These are phyloP conservation scores for Cryphonectria nitschkei DNA, from an alignment of 2,329 filamentous ascomycete genomes.

Conservation along the genomic window DNA sequence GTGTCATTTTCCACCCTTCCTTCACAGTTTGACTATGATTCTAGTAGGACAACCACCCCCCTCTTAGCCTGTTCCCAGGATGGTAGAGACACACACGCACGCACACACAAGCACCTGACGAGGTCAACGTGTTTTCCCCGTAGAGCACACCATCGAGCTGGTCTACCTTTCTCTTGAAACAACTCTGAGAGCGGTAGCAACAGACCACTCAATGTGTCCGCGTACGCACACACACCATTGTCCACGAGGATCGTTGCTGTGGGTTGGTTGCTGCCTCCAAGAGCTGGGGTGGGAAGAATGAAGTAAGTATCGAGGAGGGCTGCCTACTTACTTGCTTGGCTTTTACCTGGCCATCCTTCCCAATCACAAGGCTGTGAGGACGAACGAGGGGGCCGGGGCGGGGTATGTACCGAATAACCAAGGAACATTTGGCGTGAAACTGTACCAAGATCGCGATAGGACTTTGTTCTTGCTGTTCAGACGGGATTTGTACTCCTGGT, in stretches of 20 bases:
- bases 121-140: background rate
- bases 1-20: slow-evolving; percentile 13
- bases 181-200: background rate
- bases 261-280: background rate
- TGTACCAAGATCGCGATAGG: slow-evolving; percentile 23
- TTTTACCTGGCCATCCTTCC: background rate
- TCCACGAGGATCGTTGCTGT: background rate
- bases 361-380: slow-evolving; percentile 14
- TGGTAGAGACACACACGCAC: background rate
- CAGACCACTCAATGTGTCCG: background rate
- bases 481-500: slow-evolving; percentile 12
- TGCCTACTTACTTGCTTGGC: background rate
- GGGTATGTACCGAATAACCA: slow-evolving; percentile 23
- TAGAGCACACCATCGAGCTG: too few relatives aligned
- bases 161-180: too few relatives aligned
- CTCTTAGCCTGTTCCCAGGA: background rate
- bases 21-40: too few relatives aligned
- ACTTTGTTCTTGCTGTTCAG: background rate
- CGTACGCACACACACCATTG: background rate
- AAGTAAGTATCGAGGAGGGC: background rate
- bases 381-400: background rate
- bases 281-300: background rate
- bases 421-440: slow-evolving; percentile 25
- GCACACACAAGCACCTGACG: background rate
- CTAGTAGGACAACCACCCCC: too few relatives aligned